These are phyloP conservation scores for Zizania palustris DNA, from an alignment of 202 grass and related monocot genomes.

Conservation along the genomic window DNA sequence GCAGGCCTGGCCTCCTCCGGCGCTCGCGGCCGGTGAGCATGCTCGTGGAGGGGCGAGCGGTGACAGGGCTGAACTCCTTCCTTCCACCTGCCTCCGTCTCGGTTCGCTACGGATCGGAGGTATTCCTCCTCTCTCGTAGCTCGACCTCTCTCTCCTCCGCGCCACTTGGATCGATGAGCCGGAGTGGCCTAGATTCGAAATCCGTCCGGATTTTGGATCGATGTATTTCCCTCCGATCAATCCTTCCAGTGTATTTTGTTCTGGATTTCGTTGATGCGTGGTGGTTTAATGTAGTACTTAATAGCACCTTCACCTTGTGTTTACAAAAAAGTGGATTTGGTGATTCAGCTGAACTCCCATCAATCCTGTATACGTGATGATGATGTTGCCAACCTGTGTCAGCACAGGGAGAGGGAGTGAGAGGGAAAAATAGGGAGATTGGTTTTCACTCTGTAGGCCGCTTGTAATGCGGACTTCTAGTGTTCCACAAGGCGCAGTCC, in stretches of 20 bases:
- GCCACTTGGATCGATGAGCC: background rate
- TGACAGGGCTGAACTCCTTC: background rate
- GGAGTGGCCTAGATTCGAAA: background rate
- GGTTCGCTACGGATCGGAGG: background rate
- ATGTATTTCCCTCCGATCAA: background rate
- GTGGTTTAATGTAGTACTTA: background rate
- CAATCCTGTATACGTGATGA: conserved; percentile 1
- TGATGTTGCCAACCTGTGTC: conserved; percentile 23
- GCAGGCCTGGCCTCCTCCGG: background rate
- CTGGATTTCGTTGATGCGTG: background rate
- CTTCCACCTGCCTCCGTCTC: background rate
- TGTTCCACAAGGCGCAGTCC: background rate
- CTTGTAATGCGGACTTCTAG: background rate
- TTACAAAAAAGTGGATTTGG: background rate
- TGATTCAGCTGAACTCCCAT: too few relatives aligned
- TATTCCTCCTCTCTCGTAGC: background rate
- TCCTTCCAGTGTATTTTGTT: background rate
- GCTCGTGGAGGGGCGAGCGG: background rate
- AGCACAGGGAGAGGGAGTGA: background rate
- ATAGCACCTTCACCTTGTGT: background rate
- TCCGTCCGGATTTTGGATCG: background rate
- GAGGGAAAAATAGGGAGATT: background rate
- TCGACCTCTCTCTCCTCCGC: background rate
- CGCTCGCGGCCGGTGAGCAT: background rate
- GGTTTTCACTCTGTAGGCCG: background rate